Conservation (phyloP, 2,329 filamentous ascomycete species). For the Fusarium sp. region DNA sequence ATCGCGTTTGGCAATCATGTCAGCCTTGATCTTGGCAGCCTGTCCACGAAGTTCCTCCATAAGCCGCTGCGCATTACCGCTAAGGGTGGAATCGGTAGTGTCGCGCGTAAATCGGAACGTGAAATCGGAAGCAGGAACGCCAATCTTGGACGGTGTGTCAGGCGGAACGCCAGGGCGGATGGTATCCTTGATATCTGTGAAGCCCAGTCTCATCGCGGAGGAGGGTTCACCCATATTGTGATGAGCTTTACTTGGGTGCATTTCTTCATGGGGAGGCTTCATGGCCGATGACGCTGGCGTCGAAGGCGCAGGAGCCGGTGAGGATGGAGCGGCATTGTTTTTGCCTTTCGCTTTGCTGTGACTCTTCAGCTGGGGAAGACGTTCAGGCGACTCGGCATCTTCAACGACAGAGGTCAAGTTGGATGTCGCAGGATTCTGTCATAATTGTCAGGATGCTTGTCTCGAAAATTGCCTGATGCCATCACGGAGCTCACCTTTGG, state of each 20-base stretch:
- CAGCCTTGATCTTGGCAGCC: conserved; percentile 75
- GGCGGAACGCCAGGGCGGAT: conserved; percentile 56
- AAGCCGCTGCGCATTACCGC: conserved; percentile 69
- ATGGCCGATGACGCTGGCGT: conserved; percentile 76
- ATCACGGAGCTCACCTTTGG: conserved; percentile 51
- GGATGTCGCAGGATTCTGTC: conserved; percentile 49
- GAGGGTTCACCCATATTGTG: conserved; percentile 81
- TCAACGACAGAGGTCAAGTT: conserved; percentile 59
- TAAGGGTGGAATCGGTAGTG: conserved; percentile 64
- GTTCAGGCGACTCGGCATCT: conserved; percentile 53
- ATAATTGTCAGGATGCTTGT: conserved; percentile 22
- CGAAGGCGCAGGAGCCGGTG: conserved; percentile 51
- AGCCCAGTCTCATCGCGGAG: conserved; percentile 84
- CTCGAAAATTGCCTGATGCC: conserved; percentile 15
- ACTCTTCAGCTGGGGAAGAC: conserved; percentile 42
- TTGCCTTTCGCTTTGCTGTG: conserved; percentile 32
- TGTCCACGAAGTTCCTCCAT: conserved; percentile 78
- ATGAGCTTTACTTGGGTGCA: conserved; percentile 90
- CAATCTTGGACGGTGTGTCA: conserved; percentile 72
- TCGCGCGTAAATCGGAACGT: conserved; percentile 75
- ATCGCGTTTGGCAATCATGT: conserved; percentile 72
- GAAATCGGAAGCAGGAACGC: conserved; percentile 68
- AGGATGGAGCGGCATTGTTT: conserved; percentile 51
- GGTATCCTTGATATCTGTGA: conserved; percentile 74
- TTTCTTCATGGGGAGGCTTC: conserved; percentile 81